These are phyloP conservation scores for Lipomyces yamanashiensis DNA, from an alignment of 805 yeast species.

Conservation along the genomic window DNA sequence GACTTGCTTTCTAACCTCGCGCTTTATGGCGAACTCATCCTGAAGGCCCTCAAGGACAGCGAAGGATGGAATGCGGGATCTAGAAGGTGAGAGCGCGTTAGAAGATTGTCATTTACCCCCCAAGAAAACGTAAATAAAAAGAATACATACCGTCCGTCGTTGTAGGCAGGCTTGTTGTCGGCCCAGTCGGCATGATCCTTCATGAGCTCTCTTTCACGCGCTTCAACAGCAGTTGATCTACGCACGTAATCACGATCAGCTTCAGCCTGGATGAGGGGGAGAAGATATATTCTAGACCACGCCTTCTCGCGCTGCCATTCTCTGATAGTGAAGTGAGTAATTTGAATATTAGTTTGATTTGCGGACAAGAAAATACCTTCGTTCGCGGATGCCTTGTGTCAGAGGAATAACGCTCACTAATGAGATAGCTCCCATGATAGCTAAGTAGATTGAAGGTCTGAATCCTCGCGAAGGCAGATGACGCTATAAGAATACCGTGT, in stretches of 20 bases:
- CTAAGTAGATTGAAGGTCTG: conserved; percentile 73
- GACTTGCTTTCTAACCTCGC: background rate
- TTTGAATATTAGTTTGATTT: background rate
- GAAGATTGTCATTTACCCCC: background rate
- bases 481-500: conserved; percentile 47
- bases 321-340: conserved; percentile 40
- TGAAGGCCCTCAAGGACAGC: conserved; percentile 19
- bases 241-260: conserved; percentile 78
- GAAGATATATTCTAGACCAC: conserved; percentile 75
- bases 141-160: conserved; percentile 49
- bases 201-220: conserved; percentile 72
- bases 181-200: conserved; percentile 66
- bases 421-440: conserved; percentile 65
- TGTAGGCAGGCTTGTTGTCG: conserved; percentile 54
- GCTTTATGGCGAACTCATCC: background rate
- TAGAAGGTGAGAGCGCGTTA: background rate
- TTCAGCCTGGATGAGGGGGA: conserved; percentile 80
- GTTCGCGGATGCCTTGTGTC: conserved; percentile 71
- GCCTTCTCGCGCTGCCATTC: conserved; percentile 75
- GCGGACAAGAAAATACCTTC: conserved; percentile 41
- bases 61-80: conserved; percentile 22
- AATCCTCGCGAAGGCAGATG: conserved; percentile 85
- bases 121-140: background rate
- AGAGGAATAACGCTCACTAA: conserved; percentile 73
- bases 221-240: conserved; percentile 66